Conservation (phyloP, 805 yeast genomes). For the Saccharomycopsis guyanensis region DNA sequence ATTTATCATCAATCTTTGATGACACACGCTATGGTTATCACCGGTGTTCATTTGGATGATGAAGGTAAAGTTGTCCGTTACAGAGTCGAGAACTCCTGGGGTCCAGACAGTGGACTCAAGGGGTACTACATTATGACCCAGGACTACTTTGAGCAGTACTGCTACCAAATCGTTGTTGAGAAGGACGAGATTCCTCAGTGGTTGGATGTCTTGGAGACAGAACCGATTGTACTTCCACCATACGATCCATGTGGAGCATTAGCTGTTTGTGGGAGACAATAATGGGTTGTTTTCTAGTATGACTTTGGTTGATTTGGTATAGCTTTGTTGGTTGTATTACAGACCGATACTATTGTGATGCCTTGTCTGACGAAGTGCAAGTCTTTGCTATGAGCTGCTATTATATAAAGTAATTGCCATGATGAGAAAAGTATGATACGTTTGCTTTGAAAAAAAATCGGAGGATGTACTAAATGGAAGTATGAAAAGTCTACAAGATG, state of each 20-base stretch:
- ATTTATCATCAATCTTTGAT: slow-evolving; percentile 62
- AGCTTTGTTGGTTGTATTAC: no score
- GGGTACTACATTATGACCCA: slow-evolving; percentile 70
- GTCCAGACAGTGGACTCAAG: slow-evolving; percentile 55
- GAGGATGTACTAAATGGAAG: no score
- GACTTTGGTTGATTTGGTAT: no score
- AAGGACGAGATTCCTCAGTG: slow-evolving; percentile 39
- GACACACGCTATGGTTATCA: slow-evolving; percentile 88
- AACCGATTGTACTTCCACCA: slow-evolving; percentile 55
- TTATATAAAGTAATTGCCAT: no score
- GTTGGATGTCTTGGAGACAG: slow-evolving; percentile 35
- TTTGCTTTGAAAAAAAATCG: no score
- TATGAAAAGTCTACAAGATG: no score
- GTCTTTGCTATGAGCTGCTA: no score
- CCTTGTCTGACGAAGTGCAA: no score
- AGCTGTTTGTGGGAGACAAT: slow-evolving; percentile 32
- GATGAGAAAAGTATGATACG: no score
- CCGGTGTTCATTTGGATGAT: slow-evolving; percentile 70
- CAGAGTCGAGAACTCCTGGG: slow-evolving; percentile 76
- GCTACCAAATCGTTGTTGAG: slow-evolving; percentile 63
- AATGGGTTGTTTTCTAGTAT: no score
- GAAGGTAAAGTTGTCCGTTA: slow-evolving; percentile 54
- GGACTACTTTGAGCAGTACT: slow-evolving; percentile 66
- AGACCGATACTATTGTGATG: no score
- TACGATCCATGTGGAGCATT: slow-evolving; percentile 80